Evolutionary conservation across 768 basidiomycete species (phyloP).

Genomic region (Boletus rubescentipes): DNA sequence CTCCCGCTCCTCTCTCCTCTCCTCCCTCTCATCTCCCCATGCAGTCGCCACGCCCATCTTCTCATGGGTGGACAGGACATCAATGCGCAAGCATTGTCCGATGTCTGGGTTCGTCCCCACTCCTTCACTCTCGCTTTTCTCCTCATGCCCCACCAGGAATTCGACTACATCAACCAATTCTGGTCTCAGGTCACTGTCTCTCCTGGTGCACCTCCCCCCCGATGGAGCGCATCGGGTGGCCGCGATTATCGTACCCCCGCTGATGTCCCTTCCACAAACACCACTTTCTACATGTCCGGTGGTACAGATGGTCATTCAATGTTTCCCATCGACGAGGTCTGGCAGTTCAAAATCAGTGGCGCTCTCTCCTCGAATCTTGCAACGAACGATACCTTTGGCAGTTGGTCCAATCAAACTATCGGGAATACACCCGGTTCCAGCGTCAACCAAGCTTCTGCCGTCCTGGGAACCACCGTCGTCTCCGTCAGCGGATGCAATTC

Average conservation of each 20-base stretch:
- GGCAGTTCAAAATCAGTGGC: conserved; percentile 69
- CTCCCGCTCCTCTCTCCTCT: conserved; percentile 7
- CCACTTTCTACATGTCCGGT: conserved; percentile 73
- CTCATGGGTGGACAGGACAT: conserved; percentile 68
- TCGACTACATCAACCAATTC: conserved; percentile 71
- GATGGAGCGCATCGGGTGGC: conserved; percentile 75
- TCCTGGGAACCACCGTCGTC: conserved; percentile 53
- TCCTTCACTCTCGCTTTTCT: background rate
- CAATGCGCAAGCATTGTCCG: conserved; percentile 54
- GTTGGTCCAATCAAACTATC: conserved; percentile 56
- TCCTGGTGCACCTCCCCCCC: conserved; percentile 53
- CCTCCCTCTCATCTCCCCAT: conserved; percentile 15
- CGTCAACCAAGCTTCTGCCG: conserved; percentile 56
- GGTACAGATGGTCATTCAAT: conserved; percentile 51
- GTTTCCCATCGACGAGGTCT: conserved; percentile 62
- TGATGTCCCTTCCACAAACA: conserved; percentile 46
- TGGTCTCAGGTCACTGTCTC: conserved; percentile 64
- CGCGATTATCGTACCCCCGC: conserved; percentile 53
- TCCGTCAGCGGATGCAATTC: conserved; percentile 62
- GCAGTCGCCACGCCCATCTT: conserved; percentile 71
- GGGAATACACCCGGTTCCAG: conserved; percentile 31
- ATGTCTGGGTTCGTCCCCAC: conserved; percentile 64
- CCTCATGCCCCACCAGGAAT: conserved; percentile 53
- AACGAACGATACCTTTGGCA: conserved; percentile 43
- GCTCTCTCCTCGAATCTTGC: conserved; percentile 69